Evolutionary conservation across 2,329 filamentous ascomycete genomes (phyloP).

Genomic region (Xylaria digitata): DNA sequence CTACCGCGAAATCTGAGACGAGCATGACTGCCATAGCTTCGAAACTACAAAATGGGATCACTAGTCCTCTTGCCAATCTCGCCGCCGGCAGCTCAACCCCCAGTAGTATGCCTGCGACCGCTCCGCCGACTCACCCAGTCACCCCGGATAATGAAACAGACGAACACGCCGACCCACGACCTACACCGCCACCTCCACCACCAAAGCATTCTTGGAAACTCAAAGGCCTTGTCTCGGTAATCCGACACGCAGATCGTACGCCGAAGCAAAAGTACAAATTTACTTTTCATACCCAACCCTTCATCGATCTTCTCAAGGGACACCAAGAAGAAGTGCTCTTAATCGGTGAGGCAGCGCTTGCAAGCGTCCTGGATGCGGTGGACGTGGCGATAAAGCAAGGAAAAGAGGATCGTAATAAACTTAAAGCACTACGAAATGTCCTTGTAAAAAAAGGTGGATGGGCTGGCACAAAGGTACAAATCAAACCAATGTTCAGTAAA

Average conservation of each 20-base stretch:
- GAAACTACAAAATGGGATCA: conserved; percentile 52
- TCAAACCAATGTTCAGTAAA: conserved; percentile 99
- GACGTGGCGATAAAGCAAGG: conserved; percentile 81
- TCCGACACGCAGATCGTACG: conserved; percentile 95
- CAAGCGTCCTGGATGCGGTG: conserved; percentile 90
- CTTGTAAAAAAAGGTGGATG: conserved; percentile 92
- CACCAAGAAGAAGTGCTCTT: conserved; percentile 96
- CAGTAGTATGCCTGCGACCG: conserved; percentile 52
- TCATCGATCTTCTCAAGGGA: conserved; percentile 92
- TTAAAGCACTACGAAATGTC: conserved; percentile 86
- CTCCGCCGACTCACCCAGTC: conserved; percentile 52
- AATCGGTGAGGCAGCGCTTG: conserved; percentile 88
- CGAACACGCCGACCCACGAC: conserved; percentile 49
- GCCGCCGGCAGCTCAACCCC: conserved; percentile 49
- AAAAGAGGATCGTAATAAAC: conserved; percentile 85
- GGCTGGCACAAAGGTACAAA: conserved; percentile 97
- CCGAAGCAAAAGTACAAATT: conserved; percentile 99
- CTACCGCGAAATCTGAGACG: conserved; percentile 44
- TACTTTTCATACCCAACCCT: conserved; percentile 96
- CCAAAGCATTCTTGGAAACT: conserved; percentile 97
- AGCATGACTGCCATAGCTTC: conserved; percentile 45
- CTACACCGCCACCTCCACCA: conserved; percentile 72
- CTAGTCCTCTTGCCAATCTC: conserved; percentile 50
- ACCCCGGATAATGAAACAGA: conserved; percentile 53
- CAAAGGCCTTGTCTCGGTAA: conserved; percentile 96